phyloP scores from a whole-genome alignment of 2,329 filamentous ascomycete genomes.

The Fusarium neocosmosporiellum region DNA sequence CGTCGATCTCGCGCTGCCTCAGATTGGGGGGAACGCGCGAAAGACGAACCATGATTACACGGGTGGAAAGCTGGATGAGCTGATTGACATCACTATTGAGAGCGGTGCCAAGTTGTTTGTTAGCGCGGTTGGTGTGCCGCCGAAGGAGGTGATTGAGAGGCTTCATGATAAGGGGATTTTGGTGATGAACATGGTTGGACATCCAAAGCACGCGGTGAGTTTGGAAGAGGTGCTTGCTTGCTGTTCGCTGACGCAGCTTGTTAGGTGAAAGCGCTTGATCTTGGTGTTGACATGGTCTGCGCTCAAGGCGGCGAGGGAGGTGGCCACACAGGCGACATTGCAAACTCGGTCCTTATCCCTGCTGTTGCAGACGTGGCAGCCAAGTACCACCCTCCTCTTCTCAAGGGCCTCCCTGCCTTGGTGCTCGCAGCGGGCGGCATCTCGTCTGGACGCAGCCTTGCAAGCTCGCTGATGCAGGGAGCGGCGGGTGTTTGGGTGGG shows the following conservation, averaged over 20 bases:
- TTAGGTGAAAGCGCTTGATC: constrained; percentile 77
- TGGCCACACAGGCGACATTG: constrained; percentile 90
- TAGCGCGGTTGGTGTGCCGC: constrained; percentile 87
- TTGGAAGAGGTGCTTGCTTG: neutral
- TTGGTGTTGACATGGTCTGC: constrained; percentile 91
- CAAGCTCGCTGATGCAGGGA: constrained; percentile 86
- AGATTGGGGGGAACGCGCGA: constrained; percentile 84
- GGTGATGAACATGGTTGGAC: constrained; percentile 98
- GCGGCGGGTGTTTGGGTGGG: constrained; percentile 94
- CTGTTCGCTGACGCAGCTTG: constrained; percentile 11
- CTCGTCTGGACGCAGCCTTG: constrained; percentile 82
- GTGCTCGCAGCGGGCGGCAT: constrained; percentile 93
- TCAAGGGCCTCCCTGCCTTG: constrained; percentile 77
- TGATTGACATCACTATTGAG: constrained; percentile 87
- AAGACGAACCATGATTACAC: constrained; percentile 98
- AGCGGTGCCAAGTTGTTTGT: constrained; percentile 90
- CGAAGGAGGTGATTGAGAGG: constrained; percentile 75
- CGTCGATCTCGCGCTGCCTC: constrained; percentile 90
- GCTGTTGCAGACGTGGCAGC: constrained; percentile 86
- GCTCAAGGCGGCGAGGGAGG: constrained; percentile 94
- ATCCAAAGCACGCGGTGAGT: constrained; percentile 83
- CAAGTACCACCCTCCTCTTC: constrained; percentile 73
- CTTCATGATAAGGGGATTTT: constrained; percentile 84
- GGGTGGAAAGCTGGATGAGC: constrained; percentile 84
- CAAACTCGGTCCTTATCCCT: constrained; percentile 87